Conservation (phyloP, 139 green algal genomes). For the Eudorina sp. region DNA sequence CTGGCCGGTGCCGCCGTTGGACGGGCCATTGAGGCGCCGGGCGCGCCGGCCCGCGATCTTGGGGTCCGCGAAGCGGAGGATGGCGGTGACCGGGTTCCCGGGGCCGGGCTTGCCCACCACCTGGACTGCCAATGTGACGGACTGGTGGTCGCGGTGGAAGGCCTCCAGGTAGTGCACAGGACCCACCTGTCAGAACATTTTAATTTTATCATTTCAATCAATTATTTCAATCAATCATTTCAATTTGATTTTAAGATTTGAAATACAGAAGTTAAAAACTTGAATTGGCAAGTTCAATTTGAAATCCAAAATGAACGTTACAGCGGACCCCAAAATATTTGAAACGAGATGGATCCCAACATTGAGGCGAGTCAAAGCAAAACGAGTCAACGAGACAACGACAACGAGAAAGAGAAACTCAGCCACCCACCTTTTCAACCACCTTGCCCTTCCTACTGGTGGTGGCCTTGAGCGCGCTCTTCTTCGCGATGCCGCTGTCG, state of each 20-base stretch:
- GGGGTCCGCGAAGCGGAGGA: background rate
- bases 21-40: background rate
- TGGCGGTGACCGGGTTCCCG: slow-evolving; percentile 1
- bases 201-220: no score
- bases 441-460: slow-evolving; percentile 8
- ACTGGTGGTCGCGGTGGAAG: slow-evolving; percentile 9
- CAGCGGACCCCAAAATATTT: no score
- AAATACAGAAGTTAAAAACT: no score
- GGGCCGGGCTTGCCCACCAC: slow-evolving; percentile 31
- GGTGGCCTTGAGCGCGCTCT: slow-evolving; percentile 28
- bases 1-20: background rate
- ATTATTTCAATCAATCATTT: no score
- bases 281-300: no score
- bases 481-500: slow-evolving; percentile 34
- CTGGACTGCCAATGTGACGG: slow-evolving; percentile 2
- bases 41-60: background rate
- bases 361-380: background rate
- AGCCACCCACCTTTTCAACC: background rate
- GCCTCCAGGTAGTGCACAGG: slow-evolving; percentile 13
- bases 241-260: no score
- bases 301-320: no score
- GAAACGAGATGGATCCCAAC: no score
- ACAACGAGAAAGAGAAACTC: background rate
- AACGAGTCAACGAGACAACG: background rate
- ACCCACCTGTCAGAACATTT: slow-evolving; percentile 14